Evolutionary conservation across 371 early-diverging fungal genomes (phyloP).

Genomic region (Mortierella sp.): DNA sequence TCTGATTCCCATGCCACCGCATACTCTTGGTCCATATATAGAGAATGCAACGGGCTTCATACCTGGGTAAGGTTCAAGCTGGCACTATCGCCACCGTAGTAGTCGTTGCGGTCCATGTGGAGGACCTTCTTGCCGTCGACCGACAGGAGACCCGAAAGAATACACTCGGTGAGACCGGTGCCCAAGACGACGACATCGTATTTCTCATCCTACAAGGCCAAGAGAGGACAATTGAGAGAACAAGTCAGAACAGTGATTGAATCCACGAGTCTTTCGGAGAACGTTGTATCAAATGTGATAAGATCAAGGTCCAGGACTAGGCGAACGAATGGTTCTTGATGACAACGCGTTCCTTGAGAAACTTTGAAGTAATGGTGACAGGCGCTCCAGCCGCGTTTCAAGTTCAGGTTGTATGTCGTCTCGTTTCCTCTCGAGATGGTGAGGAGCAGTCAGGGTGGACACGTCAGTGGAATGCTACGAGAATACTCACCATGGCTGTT

Average conservation of each 20-base stretch:
- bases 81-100: conserved; percentile 98
- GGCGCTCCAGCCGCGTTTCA: too few relatives aligned
- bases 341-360: too few relatives aligned
- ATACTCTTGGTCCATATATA: conserved; percentile 4
- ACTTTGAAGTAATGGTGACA: too few relatives aligned
- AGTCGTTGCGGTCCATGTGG: conserved; percentile 98
- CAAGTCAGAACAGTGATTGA: not conserved
- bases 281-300: too few relatives aligned
- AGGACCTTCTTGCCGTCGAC: conserved; percentile 98
- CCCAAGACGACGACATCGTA: conserved; percentile 98
- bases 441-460: conserved; percentile 11
- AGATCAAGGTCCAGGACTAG: too few relatives aligned
- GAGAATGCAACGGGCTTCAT: not conserved
- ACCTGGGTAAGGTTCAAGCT: conserved; percentile 94
- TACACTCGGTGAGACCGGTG: conserved; percentile 99
- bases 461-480: not conserved
- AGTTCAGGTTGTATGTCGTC: too few relatives aligned
- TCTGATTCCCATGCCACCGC: too few relatives aligned
- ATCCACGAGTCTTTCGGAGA: too few relatives aligned
- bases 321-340: too few relatives aligned
- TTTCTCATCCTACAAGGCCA: conserved; percentile 76
- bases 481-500: conserved; percentile 20
- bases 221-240: not conserved
- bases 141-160: conserved; percentile 97
- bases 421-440: not conserved